Percentiles rank a stretch among this genome's conserved stretches.
Conservation (phyloP, 768 basidiomycete genomes). For the Suillus subaureus region DNA sequence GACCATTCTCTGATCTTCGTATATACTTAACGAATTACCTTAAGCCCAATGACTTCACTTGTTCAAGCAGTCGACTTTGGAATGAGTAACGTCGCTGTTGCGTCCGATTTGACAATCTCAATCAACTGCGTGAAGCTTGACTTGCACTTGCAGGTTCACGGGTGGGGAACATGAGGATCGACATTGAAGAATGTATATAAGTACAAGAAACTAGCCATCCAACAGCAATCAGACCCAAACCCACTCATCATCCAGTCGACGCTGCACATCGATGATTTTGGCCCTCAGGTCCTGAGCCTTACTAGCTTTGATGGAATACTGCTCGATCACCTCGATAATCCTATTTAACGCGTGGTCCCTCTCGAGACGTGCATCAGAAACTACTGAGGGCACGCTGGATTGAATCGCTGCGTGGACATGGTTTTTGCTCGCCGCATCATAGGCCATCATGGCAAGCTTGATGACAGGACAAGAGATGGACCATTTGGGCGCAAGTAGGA, state of each 20-base stretch:
- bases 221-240: background rate
- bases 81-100: background rate
- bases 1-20: background rate
- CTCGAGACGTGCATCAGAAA: too few species aligned
- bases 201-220: background rate
- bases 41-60: background rate
- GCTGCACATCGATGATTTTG: background rate
- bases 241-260: background rate
- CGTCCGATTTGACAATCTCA: background rate
- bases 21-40: background rate
- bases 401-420: too few species aligned
- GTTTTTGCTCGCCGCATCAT: background rate
- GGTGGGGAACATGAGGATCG: background rate
- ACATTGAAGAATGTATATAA: background rate
- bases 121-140: background rate
- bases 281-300: background rate
- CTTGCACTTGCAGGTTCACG: background rate
- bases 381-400: background rate
- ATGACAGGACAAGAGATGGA: too few species aligned
- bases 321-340: too few species aligned
- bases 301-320: too few species aligned
- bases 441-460: background rate
- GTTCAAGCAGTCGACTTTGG: background rate
- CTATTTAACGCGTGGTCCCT: too few species aligned
- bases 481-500: background rate